These are phyloP conservation scores for Agrocybe pediades DNA, from an alignment of 768 basidiomycete species.

Conservation along the genomic window DNA sequence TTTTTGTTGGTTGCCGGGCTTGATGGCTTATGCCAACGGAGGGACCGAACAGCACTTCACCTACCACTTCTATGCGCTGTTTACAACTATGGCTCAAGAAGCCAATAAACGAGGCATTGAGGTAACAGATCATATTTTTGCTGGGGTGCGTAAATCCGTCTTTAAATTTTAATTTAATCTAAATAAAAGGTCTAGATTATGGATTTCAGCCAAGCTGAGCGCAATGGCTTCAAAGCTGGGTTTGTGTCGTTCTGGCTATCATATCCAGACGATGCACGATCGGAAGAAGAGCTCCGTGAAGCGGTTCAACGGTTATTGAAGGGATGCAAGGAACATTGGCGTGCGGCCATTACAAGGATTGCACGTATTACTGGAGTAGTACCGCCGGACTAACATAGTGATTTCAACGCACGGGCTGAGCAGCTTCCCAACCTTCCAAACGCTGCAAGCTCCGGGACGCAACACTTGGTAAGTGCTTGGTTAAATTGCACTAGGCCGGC, in stretches of 20 bases:
- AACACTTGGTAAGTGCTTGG: constrained; percentile 5
- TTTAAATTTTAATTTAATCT: neutral
- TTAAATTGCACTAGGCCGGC: neutral
- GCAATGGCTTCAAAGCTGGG: constrained; percentile 26
- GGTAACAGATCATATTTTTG: constrained; percentile 16
- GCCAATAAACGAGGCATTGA: constrained; percentile 9
- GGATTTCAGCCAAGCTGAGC: constrained; percentile 34
- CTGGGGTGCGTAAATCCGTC: constrained; percentile 14
- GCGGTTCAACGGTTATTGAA: constrained; percentile 18
- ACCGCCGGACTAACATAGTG: constrained; percentile 8
- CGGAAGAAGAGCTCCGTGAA: constrained; percentile 2
- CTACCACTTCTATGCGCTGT: neutral
- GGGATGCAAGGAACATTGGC: constrained; percentile 33
- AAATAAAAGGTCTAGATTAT: constrained; percentile 22
- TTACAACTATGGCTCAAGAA: constrained; percentile 26
- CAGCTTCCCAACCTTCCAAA: constrained; percentile 3
- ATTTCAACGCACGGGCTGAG: constrained; percentile 19
- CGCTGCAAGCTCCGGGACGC: constrained; percentile 13
- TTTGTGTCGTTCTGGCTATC: constrained; percentile 26
- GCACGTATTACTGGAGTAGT: constrained; percentile 22
- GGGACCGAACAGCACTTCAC: neutral
- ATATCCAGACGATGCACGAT: constrained; percentile 3
- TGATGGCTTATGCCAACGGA: neutral
- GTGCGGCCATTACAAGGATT: constrained; percentile 25
- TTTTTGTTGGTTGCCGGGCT: neutral